Evolutionary conservation across 208 protist species (phyloP).

Genomic region (Trypanosoma rangeli): DNA sequence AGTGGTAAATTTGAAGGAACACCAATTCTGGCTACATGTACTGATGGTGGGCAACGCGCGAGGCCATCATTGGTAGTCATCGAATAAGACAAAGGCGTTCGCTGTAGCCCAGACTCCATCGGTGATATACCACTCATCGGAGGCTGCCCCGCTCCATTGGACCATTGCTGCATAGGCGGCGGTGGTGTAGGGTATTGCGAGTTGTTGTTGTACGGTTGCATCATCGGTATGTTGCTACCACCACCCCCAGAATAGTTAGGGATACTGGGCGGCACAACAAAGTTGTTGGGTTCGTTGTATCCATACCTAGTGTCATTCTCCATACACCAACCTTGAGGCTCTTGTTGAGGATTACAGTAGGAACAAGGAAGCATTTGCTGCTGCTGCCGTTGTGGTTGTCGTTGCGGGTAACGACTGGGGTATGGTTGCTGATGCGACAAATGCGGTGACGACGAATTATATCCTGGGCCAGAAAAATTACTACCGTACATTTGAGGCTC

Average conservation of each 20-base stretch:
- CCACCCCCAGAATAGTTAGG: background rate
- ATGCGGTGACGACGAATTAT: background rate
- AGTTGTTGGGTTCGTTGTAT: constrained; percentile 12
- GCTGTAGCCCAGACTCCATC: background rate
- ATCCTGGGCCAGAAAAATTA: background rate
- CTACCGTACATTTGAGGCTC: background rate
- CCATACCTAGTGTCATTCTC: background rate
- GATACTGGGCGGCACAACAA: background rate
- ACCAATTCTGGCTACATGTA: background rate
- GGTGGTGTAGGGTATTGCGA: background rate
- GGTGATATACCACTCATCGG: background rate
- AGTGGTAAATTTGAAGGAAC: background rate
- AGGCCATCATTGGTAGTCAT: background rate
- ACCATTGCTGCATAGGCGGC: constrained; percentile 2
- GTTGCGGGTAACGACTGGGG: constrained; percentile 1
- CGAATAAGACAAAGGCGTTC: constrained; percentile 6
- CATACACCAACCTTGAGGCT: constrained; percentile 8
- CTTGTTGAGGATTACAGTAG: constrained; percentile 10
- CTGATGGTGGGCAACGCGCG: background rate
- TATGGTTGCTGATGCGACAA: background rate
- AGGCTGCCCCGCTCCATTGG: background rate
- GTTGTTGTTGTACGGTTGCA: constrained; percentile 8
- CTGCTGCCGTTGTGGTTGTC: background rate
- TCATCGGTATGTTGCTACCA: constrained; percentile 3
- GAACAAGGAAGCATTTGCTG: constrained; percentile 6